Percentiles rank a stretch among this genome's conserved stretches.
Conservation (phyloP, 2,329 filamentous ascomycete genomes). For the Zasmidium angulare region DNA sequence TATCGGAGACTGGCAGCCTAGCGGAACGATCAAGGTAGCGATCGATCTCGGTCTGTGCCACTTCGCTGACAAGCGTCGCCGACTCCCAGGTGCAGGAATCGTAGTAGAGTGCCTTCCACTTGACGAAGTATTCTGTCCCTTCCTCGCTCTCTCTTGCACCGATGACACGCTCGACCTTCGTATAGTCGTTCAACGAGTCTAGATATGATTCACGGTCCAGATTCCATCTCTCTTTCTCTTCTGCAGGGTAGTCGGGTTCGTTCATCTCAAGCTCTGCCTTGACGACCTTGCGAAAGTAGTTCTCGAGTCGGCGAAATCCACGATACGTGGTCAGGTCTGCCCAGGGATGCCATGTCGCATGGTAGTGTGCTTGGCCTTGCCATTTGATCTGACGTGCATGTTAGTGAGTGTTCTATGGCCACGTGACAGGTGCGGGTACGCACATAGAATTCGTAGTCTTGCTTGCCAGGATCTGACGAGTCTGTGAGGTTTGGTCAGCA, state of each 20-base stretch:
- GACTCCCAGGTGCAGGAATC: conserved; percentile 94
- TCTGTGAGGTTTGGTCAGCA: conserved; percentile 21
- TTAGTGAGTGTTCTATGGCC: conserved; percentile 19
- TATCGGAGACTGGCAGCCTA: conserved; percentile 77
- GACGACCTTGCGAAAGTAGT: conserved; percentile 85
- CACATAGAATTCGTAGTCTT: conserved; percentile 80
- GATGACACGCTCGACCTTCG: conserved; percentile 90
- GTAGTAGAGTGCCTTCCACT: conserved; percentile 84
- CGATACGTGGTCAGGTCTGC: conserved; percentile 73
- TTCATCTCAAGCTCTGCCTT: conserved; percentile 76
- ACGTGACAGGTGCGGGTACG: conserved; percentile 22
- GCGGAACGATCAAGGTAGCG: conserved; percentile 82
- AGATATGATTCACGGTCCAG: conserved; percentile 90
- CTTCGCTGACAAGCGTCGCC: conserved; percentile 69
- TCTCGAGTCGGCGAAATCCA: conserved; percentile 86
- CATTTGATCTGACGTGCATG: conserved; percentile 74
- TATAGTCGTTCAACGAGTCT: conserved; percentile 85
- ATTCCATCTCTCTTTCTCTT: conserved; percentile 90
- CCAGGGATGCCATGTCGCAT: conserved; percentile 90
- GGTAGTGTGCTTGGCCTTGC: conserved; percentile 92
- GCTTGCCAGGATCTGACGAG: conserved; percentile 51
- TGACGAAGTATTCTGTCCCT: conserved; percentile 85
- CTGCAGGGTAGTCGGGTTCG: conserved; percentile 71
- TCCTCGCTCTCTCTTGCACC: conserved; percentile 76
- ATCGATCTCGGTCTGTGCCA: conserved; percentile 87